These are phyloP conservation scores for Cavenderia fasciculata DNA, from an alignment of 78 protist genomes.

Conservation along the genomic window DNA sequence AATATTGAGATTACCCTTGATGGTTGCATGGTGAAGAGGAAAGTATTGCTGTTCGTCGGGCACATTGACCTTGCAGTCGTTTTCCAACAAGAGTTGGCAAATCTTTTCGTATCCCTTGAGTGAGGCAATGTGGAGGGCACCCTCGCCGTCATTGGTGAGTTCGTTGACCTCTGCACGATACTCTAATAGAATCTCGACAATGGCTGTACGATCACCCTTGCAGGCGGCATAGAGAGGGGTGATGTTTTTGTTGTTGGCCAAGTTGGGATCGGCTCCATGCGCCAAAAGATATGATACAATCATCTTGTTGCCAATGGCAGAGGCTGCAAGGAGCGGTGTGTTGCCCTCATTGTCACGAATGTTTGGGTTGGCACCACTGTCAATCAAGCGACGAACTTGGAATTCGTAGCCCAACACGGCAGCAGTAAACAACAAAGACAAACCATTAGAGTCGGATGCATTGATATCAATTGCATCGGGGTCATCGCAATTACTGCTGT, in stretches of 20 bases:
- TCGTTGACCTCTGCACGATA: conserved; percentile 36
- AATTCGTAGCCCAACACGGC: conserved; percentile 64
- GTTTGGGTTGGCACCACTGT: conserved; percentile 74
- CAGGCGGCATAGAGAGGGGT: conserved; percentile 49
- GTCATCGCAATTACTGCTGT: conserved; percentile 66
- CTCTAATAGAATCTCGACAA: conserved; percentile 26
- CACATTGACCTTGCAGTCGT: conserved; percentile 29
- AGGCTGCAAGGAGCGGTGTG: conserved; percentile 70
- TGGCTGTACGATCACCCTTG: conserved; percentile 36
- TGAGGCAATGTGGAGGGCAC: conserved; percentile 51
- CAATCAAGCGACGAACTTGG: conserved; percentile 63
- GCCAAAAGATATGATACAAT: conserved; percentile 22
- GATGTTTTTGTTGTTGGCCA: conserved; percentile 41
- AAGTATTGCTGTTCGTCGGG: conserved; percentile 18
- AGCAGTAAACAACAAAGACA: conserved; percentile 50
- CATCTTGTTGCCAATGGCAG: conserved; percentile 27
- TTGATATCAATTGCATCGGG: conserved; percentile 65
- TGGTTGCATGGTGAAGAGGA: conserved; percentile 67
- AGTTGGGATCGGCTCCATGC: conserved; percentile 61
- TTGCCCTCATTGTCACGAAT: conserved; percentile 59
- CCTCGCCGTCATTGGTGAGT: conserved; percentile 14
- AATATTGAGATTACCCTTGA: conserved; percentile 35
- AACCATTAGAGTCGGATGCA: conserved; percentile 38
- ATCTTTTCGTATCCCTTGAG: conserved; percentile 57
- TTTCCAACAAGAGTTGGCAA: conserved; percentile 33